These are phyloP conservation scores for Porpolomopsis calyptriformis DNA, from an alignment of 768 basidiomycete species.

Conservation along the genomic window DNA sequence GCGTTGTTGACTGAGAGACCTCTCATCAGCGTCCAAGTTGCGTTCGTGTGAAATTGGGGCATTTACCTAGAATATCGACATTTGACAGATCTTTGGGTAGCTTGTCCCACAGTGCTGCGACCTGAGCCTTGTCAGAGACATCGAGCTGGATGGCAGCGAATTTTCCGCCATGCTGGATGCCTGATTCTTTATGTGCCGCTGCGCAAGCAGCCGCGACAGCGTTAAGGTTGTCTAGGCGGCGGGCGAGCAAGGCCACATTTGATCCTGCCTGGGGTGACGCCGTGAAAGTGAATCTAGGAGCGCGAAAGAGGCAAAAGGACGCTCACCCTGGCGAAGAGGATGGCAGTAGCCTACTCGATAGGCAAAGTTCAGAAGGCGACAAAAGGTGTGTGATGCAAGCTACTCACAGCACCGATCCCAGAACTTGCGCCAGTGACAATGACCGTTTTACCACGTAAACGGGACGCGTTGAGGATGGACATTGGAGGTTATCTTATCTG, in stretches of 20 bases:
- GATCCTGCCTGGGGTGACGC: constrained; percentile 56
- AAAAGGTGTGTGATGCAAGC: background rate
- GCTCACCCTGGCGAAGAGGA: constrained; percentile 80
- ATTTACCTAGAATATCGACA: constrained; percentile 75
- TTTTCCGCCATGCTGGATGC: constrained; percentile 64
- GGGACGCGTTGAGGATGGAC: constrained; percentile 75
- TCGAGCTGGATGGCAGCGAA: constrained; percentile 68
- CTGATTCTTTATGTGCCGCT: constrained; percentile 62
- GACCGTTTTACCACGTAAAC: constrained; percentile 75
- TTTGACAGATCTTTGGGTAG: constrained; percentile 59
- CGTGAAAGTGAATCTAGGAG: constrained; percentile 1
- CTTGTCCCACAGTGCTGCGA: constrained; percentile 59
- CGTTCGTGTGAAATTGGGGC: background rate
- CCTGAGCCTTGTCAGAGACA: constrained; percentile 65
- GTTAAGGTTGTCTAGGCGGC: constrained; percentile 63
- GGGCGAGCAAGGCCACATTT: constrained; percentile 77
- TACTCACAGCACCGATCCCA: constrained; percentile 77
- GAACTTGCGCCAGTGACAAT: constrained; percentile 84
- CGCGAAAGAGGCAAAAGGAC: background rate
- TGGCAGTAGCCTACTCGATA: constrained; percentile 67
- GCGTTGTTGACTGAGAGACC: constrained; percentile 48
- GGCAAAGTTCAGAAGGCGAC: background rate
- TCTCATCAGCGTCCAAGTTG: background rate
- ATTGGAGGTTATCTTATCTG: constrained; percentile 27
- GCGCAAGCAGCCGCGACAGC: constrained; percentile 57